Percentiles rank a stretch among this genome's conserved stretches.
Evolutionary conservation across 2,329 filamentous ascomycete genomes (phyloP).

Genomic region (Hypomyces rosellus): DNA sequence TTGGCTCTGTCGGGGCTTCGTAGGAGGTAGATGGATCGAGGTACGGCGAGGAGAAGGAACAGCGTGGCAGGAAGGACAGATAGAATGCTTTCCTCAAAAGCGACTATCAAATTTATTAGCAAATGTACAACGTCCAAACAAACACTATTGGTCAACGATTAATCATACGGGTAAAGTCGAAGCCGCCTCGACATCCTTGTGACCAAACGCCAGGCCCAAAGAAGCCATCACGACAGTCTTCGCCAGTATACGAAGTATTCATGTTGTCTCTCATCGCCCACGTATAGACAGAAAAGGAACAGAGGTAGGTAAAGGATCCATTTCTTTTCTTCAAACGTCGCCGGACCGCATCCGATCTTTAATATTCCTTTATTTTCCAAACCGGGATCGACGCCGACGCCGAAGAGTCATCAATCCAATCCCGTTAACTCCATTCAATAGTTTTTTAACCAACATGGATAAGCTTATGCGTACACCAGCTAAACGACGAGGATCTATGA

Average conservation of each 20-base stretch:
- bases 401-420: neutral
- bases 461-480: neutral
- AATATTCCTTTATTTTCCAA: neutral
- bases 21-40: conserved; percentile 20
- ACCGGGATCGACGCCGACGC: too few relatives aligned
- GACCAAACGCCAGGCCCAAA: conserved; percentile 24
- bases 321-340: conserved; percentile 13
- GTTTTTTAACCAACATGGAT: neutral
- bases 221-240: conserved; percentile 22
- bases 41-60: conserved; percentile 19
- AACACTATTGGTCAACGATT: too few relatives aligned
- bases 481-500: too few relatives aligned
- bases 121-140: neutral
- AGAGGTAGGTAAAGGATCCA: conserved; percentile 6
- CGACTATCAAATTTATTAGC: conserved; percentile 18
- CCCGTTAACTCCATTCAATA: neutral
- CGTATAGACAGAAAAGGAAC: too few relatives aligned
- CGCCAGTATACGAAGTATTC: too few relatives aligned
- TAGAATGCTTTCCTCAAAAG: conserved; percentile 25
- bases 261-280: too few relatives aligned
- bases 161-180: conserved; percentile 25
- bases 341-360: neutral
- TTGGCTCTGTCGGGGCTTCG: conserved; percentile 19
- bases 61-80: conserved; percentile 18
- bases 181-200: conserved; percentile 25